phyloP scores from a whole-genome alignment of 2,329 filamentous ascomycete species.

The Claviceps pazoutovae region DNA sequence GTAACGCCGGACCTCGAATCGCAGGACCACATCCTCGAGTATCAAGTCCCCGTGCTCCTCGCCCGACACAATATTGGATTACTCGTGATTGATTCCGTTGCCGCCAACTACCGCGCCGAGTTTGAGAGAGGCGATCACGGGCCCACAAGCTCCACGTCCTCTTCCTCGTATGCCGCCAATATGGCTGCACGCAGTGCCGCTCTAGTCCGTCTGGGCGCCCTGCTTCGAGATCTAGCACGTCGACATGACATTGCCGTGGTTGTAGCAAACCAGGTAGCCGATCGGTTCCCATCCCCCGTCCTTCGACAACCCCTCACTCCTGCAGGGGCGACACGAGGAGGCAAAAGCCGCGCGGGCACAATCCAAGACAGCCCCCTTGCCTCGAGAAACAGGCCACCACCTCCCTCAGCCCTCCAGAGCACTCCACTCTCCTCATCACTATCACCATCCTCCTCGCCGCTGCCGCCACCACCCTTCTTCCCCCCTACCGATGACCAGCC shows the following conservation, averaged over 20 bases:
- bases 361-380: constrained; percentile 37
- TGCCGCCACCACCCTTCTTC: constrained; percentile 20
- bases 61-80: constrained; percentile 64
- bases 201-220: constrained; percentile 60
- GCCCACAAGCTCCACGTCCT: not conserved
- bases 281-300: constrained; percentile 48
- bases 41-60: constrained; percentile 80
- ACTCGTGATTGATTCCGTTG: constrained; percentile 78
- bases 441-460: constrained; percentile 8
- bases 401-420: constrained; percentile 16
- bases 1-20: constrained; percentile 80
- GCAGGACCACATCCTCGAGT: constrained; percentile 88
- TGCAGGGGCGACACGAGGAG: not conserved
- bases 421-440: constrained; percentile 14
- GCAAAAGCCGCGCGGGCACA: not conserved
- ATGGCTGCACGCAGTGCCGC: constrained; percentile 67
- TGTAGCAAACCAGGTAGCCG: constrained; percentile 88
- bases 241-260: constrained; percentile 69
- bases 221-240: constrained; percentile 63
- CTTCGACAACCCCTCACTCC: not conserved
- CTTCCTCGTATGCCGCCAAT: constrained; percentile 30
- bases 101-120: constrained; percentile 90
- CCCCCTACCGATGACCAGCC: constrained; percentile 16
- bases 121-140: constrained; percentile 45
- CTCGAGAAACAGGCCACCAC: constrained; percentile 25